A percentile compares a stretch with the other conserved stretches of the same genome.
Evolutionary conservation across 805 yeast species (phyloP).

Genomic region (Diddensiella transvaalensis): DNA sequence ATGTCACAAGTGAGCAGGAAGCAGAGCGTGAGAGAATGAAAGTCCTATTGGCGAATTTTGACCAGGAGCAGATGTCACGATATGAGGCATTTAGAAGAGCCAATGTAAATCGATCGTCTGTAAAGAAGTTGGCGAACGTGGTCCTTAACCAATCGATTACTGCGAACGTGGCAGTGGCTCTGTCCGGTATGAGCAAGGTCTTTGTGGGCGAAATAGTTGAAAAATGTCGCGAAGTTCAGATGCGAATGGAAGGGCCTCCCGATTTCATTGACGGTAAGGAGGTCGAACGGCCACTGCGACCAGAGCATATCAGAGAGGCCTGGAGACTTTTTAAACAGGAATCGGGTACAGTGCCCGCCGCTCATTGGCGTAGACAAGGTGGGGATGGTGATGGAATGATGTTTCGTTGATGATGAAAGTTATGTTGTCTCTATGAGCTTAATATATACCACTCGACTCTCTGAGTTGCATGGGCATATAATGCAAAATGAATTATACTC

Average conservation of each 20-base stretch:
- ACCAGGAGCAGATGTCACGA: constrained; percentile 77
- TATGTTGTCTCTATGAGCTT: not conserved
- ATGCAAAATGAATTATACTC: too few relatives aligned
- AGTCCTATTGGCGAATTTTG: constrained; percentile 66
- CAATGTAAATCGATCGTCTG: constrained; percentile 65
- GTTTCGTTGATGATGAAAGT: constrained; percentile 46
- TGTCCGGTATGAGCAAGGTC: constrained; percentile 84
- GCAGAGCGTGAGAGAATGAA: constrained; percentile 35
- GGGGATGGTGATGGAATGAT: constrained; percentile 66
- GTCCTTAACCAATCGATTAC: constrained; percentile 78
- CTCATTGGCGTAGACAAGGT: constrained; percentile 70
- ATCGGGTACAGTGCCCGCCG: constrained; percentile 55
- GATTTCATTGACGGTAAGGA: constrained; percentile 21
- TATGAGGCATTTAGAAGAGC: constrained; percentile 86
- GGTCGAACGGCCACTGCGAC: constrained; percentile 56
- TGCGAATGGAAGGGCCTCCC: constrained; percentile 40
- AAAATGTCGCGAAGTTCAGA: constrained; percentile 69
- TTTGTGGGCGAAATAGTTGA: constrained; percentile 89
- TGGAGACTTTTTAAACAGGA: constrained; percentile 75
- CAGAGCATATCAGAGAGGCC: constrained; percentile 85
- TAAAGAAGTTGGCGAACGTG: constrained; percentile 74
- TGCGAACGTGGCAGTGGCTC: constrained; percentile 70
- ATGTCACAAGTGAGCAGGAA: constrained; percentile 12
- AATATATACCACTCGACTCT: too few relatives aligned
- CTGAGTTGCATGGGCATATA: too few relatives aligned